Evolutionary conservation across 2,329 filamentous ascomycete genomes (phyloP).

Genomic region (Pleoardoris graminearum): DNA sequence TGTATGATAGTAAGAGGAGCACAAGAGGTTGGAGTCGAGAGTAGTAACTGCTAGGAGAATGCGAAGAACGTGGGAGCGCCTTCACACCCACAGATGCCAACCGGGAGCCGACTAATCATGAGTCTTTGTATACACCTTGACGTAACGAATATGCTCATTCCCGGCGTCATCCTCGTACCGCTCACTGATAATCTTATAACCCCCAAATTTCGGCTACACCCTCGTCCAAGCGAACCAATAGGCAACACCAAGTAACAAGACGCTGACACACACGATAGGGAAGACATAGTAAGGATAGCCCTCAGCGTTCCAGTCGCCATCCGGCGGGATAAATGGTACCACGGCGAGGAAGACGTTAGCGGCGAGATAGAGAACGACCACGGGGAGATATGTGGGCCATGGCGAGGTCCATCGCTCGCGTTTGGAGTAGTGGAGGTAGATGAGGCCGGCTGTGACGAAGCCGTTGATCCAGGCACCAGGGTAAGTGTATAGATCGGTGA

Average conservation of each 20-base stretch:
- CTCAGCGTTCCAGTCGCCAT: slow-evolving; percentile 47
- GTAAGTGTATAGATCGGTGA: slow-evolving; percentile 56
- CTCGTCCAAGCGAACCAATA: slow-evolving; percentile 40
- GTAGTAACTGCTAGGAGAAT: too few species aligned
- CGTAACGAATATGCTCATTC: slow-evolving; percentile 37
- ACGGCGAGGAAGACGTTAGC: slow-evolving; percentile 49
- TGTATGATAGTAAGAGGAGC: too few species aligned
- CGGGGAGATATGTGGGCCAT: slow-evolving; percentile 44
- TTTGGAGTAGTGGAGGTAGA: slow-evolving; percentile 42
- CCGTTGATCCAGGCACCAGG: slow-evolving; percentile 44
- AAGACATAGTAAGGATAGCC: slow-evolving; percentile 52
- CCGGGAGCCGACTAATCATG: too few species aligned
- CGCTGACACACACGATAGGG: slow-evolving; percentile 48
- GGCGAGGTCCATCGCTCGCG: slow-evolving; percentile 41
- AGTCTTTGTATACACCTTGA: slow-evolving; percentile 40
- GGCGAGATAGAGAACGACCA: slow-evolving; percentile 45
- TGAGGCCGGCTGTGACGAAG: slow-evolving; percentile 42
- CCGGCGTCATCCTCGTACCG: slow-evolving; percentile 34
- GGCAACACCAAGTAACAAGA: slow-evolving; percentile 43
- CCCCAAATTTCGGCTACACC: slow-evolving; percentile 30
- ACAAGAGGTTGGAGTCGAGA: too few species aligned
- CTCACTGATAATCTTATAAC: slow-evolving; percentile 38
- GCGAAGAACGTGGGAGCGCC: too few species aligned
- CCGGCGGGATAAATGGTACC: slow-evolving; percentile 49
- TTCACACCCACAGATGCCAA: too few species aligned